Percentiles rank a stretch among this genome's conserved stretches.
These are phyloP conservation scores for Dalbergia oliveri DNA, from an alignment of 306 rosid species.

Conservation along the genomic window DNA sequence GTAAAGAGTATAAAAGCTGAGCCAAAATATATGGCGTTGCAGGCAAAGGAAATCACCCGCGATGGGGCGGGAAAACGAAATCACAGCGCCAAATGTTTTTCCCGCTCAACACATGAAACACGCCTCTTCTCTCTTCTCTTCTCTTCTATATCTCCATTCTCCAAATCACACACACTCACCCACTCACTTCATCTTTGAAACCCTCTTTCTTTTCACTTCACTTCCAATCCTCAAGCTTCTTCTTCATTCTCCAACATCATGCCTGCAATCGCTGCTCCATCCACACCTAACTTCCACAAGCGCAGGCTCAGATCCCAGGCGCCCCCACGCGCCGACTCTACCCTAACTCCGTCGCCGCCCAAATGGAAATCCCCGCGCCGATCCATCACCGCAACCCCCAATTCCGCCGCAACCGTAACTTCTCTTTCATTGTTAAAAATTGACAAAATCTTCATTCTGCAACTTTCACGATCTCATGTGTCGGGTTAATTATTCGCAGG, in stretches of 20 bases:
- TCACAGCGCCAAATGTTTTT: too few species aligned
- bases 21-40: too few species aligned
- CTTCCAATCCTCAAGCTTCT: not conserved
- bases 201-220: not conserved
- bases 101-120: too few species aligned
- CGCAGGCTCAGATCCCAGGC: constrained; percentile 39
- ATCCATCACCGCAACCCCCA: constrained; percentile 44
- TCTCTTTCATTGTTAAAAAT: not conserved
- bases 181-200: not conserved
- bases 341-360: constrained; percentile 39
- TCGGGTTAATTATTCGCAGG: constrained; percentile 50
- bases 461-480: not conserved
- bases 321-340: not conserved
- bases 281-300: constrained; percentile 24
- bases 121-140: not conserved
- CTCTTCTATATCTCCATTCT: not conserved
- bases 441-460: not conserved
- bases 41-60: too few species aligned
- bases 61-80: too few species aligned
- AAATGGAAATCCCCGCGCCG: constrained; percentile 63
- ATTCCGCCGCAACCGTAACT: constrained; percentile 42
- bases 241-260: constrained; percentile 11
- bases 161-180: not conserved
- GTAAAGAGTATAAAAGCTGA: too few species aligned
- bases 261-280: constrained; percentile 19